phyloP scores from a whole-genome alignment of 2,329 filamentous ascomycete species.

The Nigrospora sphaerica region DNA sequence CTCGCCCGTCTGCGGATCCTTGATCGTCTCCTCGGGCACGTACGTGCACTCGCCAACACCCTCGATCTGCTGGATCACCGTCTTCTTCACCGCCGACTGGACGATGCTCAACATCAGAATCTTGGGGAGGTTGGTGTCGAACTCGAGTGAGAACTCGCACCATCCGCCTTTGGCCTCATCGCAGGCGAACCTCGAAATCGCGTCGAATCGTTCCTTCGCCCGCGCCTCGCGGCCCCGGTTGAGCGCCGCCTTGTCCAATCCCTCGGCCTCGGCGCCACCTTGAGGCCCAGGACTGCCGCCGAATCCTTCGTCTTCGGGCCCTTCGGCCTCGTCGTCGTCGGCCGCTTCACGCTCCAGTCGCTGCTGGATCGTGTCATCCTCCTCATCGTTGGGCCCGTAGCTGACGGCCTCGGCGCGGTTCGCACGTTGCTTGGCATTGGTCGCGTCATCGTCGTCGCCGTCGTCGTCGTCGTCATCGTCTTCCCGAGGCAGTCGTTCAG shows the following conservation, averaged over 20 bases:
- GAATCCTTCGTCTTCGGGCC: constrained; percentile 48
- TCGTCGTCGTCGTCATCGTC: constrained; percentile 63
- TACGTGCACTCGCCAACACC: constrained; percentile 68
- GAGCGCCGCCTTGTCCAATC: constrained; percentile 13
- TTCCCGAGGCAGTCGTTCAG: constrained; percentile 26
- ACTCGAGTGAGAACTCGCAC: constrained; percentile 79
- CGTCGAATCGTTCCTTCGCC: constrained; percentile 54
- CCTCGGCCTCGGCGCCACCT: constrained; percentile 27
- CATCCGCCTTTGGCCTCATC: constrained; percentile 66
- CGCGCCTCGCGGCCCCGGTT: constrained; percentile 51
- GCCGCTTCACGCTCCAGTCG: constrained; percentile 53
- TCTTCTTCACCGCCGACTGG: constrained; percentile 68
- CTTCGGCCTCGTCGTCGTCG: constrained; percentile 52
- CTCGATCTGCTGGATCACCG: constrained; percentile 80
- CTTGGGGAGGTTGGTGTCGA: constrained; percentile 74
- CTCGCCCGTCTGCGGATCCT: constrained; percentile 39
- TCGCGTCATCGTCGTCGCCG: constrained; percentile 74
- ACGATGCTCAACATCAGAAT: constrained; percentile 88
- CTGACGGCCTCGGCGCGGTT: constrained; percentile 78
- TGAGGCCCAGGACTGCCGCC: constrained; percentile 40
- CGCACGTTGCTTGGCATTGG: constrained; percentile 62
- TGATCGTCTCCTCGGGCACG: constrained; percentile 51
- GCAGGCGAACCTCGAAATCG: constrained; percentile 73
- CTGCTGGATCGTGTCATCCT: constrained; percentile 69
- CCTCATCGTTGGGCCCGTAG: constrained; percentile 89